phyloP scores from a whole-genome alignment of 805 yeast species.

The Yueomyces sp. region DNA sequence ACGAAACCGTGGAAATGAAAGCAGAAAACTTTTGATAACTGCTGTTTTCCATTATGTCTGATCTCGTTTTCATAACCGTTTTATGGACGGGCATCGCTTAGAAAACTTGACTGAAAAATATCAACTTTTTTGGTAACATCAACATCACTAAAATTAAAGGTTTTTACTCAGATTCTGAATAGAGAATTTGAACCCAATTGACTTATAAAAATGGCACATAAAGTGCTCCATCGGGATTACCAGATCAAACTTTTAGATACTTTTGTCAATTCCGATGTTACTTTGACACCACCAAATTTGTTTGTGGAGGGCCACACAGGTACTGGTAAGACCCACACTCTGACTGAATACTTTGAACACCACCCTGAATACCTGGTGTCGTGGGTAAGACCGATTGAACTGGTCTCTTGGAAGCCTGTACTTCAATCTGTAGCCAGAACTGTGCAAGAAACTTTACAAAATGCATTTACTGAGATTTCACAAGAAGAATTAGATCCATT shows the following conservation, averaged over 20 bases:
- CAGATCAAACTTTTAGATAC: constrained; percentile 12
- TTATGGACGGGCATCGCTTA: too few species aligned
- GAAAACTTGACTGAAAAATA: too few species aligned
- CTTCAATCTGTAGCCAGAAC: constrained; percentile 18
- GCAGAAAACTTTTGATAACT: too few species aligned
- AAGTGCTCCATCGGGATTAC: constrained; percentile 12
- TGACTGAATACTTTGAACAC: constrained; percentile 8
- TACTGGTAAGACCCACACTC: constrained; percentile 19
- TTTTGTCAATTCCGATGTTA: constrained; percentile 11
- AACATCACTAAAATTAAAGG: too few species aligned
- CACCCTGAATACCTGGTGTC: constrained; percentile 7
- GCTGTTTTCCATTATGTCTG: too few species aligned
- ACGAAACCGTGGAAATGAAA: too few species aligned
- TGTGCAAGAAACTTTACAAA: constrained; percentile 9
- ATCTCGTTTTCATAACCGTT: too few species aligned
- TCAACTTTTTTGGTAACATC: too few species aligned
- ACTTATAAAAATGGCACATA: background rate
- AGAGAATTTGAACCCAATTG: too few species aligned
- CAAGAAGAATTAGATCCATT: constrained; percentile 13
- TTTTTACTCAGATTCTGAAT: too few species aligned
- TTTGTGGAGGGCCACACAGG: constrained; percentile 19
- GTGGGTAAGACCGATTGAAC: constrained; percentile 17
- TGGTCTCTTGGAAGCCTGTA: constrained; percentile 22
- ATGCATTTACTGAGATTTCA: constrained; percentile 5
- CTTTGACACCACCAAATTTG: constrained; percentile 13